A percentile compares a stretch with the other conserved stretches of the same genome.
phyloP scores from a whole-genome alignment of 257 asterid species.

The Solanum pinnatisectum region DNA sequence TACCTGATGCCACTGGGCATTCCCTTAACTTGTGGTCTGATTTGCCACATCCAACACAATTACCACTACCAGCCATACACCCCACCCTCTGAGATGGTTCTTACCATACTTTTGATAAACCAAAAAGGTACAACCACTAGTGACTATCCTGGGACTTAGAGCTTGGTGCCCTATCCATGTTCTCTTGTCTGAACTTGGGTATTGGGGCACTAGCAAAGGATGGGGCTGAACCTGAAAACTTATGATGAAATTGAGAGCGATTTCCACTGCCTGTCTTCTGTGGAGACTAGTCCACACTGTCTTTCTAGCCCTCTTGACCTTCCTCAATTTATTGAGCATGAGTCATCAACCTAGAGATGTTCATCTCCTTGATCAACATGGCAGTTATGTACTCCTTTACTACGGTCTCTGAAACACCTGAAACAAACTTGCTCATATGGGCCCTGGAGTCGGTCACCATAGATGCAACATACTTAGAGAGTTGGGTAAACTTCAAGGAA shows the following conservation, averaged over 20 bases:
- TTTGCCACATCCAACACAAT: not conserved
- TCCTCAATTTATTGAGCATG: not conserved
- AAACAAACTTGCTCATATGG: not conserved
- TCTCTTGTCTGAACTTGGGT: not conserved
- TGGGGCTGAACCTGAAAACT: not conserved
- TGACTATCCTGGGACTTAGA: not conserved
- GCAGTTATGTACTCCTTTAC: not conserved
- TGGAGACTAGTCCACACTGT: not conserved
- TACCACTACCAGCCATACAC: not conserved
- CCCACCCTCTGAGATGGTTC: not conserved
- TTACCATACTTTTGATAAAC: not conserved
- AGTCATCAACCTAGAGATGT: not conserved
- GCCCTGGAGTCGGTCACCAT: not conserved
- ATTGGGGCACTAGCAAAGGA: not conserved
- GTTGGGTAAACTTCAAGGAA: not conserved
- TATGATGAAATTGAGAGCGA: not conserved
- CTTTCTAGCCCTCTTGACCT: not conserved
- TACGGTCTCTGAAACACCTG: not conserved
- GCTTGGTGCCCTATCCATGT: not conserved
- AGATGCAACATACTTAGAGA: not conserved
- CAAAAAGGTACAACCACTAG: not conserved
- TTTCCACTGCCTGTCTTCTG: not conserved
- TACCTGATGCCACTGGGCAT: not conserved
- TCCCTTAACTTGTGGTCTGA: not conserved
- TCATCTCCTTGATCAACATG: not conserved